Evolutionary conservation across 768 basidiomycete genomes (phyloP).

Genomic region (Suillus americanus): DNA sequence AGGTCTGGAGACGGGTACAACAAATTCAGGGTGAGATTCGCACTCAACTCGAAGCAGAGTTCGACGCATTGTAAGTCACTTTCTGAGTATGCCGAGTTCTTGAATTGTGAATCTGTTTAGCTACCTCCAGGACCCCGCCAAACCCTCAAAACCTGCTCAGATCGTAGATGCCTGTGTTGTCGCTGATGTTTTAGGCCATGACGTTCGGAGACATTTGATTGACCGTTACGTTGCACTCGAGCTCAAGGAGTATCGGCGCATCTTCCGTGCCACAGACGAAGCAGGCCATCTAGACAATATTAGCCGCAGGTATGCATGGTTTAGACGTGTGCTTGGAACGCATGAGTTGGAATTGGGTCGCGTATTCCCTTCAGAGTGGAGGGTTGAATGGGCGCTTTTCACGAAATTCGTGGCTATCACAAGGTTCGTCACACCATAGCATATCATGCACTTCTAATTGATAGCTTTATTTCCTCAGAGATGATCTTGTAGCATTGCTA

Average conservation of each 20-base stretch:
- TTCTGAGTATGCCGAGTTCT: not conserved
- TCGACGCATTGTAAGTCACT: slow-evolving; percentile 84
- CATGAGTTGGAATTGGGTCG: slow-evolving; percentile 87
- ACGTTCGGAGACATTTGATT: slow-evolving; percentile 78
- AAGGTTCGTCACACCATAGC: slow-evolving; percentile 46
- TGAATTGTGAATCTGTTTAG: slow-evolving; percentile 38
- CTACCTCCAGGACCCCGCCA: slow-evolving; percentile 76
- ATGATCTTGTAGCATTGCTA: slow-evolving; percentile 79
- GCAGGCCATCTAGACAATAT: slow-evolving; percentile 97
- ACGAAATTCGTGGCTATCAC: slow-evolving; percentile 91
- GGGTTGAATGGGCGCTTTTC: slow-evolving; percentile 76
- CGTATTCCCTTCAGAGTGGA: slow-evolving; percentile 87
- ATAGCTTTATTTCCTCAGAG: slow-evolving; percentile 43
- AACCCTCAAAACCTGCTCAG: slow-evolving; percentile 58
- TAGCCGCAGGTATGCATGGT: slow-evolving; percentile 93
- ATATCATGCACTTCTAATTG: not conserved
- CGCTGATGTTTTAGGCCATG: slow-evolving; percentile 83
- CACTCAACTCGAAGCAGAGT: slow-evolving; percentile 81
- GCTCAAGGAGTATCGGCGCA: slow-evolving; percentile 92
- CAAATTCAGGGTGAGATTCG: slow-evolving; percentile 83
- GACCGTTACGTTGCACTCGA: slow-evolving; percentile 89
- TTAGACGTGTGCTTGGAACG: slow-evolving; percentile 76
- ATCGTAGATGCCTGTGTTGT: slow-evolving; percentile 87
- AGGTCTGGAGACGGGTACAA: slow-evolving; percentile 77
- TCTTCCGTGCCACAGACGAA: slow-evolving; percentile 91